Evolutionary conservation across 106 monocot genomes (phyloP).

Genomic region (Apostasia ramifera): DNA sequence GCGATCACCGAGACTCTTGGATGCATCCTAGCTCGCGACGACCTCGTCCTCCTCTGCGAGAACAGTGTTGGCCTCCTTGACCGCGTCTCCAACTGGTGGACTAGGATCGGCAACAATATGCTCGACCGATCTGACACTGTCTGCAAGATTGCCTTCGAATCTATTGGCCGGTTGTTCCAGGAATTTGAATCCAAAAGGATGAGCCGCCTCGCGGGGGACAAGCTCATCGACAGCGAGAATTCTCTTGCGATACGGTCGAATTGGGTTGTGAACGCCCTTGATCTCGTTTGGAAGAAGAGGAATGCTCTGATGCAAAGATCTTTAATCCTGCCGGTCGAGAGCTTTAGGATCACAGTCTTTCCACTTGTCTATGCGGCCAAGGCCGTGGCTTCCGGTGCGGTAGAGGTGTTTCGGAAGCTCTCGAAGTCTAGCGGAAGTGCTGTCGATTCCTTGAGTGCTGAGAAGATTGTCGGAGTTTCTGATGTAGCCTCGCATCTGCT

Average conservation of each 20-base stretch:
- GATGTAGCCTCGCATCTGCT: conserved; percentile 86
- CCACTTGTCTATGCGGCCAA: conserved; percentile 86
- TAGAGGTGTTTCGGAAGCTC: conserved; percentile 73
- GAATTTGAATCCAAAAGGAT: conserved; percentile 78
- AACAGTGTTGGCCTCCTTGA: conserved; percentile 57
- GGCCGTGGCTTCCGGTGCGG: conserved; percentile 69
- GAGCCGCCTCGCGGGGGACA: conserved; percentile 92
- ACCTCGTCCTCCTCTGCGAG: conserved; percentile 79
- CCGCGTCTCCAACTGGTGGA: conserved; percentile 76
- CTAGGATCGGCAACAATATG: conserved; percentile 42
- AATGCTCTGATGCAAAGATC: conserved; percentile 86
- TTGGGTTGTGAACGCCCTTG: conserved; percentile 76
- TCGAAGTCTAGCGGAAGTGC: conserved; percentile 34
- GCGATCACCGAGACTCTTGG: conserved; percentile 68
- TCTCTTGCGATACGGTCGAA: conserved; percentile 76
- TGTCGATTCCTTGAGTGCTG: conserved; percentile 21
- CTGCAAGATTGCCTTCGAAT: conserved; percentile 62
- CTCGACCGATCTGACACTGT: conserved; percentile 84
- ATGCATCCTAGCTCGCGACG: conserved; percentile 82
- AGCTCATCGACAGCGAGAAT: conserved; percentile 92
- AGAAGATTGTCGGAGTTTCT: conserved; percentile 87
- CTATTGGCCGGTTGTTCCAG: conserved; percentile 67
- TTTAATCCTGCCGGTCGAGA: conserved; percentile 75
- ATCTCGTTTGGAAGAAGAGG: conserved; percentile 71
- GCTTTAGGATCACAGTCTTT: conserved; percentile 67